Evolutionary conservation across 2,329 filamentous ascomycete species (phyloP), one percentile per base, ranked within the genome.

Genomic region (Colletotrichum paranaense): DNA sequence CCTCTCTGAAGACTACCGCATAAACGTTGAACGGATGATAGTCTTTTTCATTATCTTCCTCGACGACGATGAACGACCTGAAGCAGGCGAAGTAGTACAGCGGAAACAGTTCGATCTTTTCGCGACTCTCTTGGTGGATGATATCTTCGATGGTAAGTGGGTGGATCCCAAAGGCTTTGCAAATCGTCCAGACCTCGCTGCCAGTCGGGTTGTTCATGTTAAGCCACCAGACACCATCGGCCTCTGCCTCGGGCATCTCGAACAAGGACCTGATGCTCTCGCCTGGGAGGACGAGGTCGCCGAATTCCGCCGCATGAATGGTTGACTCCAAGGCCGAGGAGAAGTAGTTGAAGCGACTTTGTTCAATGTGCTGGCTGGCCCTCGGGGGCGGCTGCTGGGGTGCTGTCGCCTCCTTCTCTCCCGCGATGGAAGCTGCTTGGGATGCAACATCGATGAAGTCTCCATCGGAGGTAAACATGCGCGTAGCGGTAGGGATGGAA

Each of bases 81-180:
- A 98, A 99, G 81, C 94, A 97, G 63, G 98, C 94, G 81, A 99
- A 98, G 84, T 99, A 99, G 86, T 99, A 99, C 52, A 95, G 94
- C 28, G 94, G 94, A 84, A 99, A 99, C 22, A 99, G 88, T 82
- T 99, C 97, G 68, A 99, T 97, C 87, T 99, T 99, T 85, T 99
- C 97, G 58, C 97, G 95, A 14, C 95, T 93, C 84, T 99, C 97
- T 81, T 98, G 95, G 0, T 94, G 97, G 71, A 93, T 92, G 76
- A 99, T 98, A 86, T 99, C 97, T 83, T 99, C 97, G 42, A 95
- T 94, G 0, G 97, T 99, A 82, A 99, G 86, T 38, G 96, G 96
- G 83, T 99, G 97, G 70, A 98, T 94, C 19, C 94, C 94, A 82
- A 99, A 99, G 4, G 97, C 95, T 79, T 95, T 95, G 86, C 95